Evolutionary conservation across 768 basidiomycete genomes (phyloP).

Genomic region (Scleroderma bovista): DNA sequence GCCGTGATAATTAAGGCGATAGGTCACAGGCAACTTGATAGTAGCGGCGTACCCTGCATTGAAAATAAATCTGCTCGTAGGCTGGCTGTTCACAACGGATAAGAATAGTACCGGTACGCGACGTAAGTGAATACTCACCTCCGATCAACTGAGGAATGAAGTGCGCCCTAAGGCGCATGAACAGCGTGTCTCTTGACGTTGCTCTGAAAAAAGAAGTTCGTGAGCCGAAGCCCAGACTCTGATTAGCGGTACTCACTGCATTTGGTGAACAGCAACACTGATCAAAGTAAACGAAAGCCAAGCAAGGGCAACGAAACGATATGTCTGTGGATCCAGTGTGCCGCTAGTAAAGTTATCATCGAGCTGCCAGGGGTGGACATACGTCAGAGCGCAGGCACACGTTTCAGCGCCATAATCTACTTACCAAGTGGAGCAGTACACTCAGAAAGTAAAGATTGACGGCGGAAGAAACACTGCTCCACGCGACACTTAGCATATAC

Average conservation of each 20-base stretch:
- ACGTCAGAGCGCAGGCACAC: neutral
- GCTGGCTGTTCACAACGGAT: slow-evolving; percentile 14
- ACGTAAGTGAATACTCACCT: slow-evolving; percentile 19
- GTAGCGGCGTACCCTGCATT: slow-evolving; percentile 11
- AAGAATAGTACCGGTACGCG: slow-evolving; percentile 1
- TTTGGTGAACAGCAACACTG: slow-evolving; percentile 16
- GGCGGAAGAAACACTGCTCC: slow-evolving; percentile 29
- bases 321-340: neutral
- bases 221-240: slow-evolving; percentile 2
- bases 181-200: slow-evolving; percentile 15
- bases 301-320: slow-evolving; percentile 17
- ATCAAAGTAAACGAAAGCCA: slow-evolving; percentile 26
- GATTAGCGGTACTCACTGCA: slow-evolving; percentile 12
- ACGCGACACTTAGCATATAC: slow-evolving; percentile 25
- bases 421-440: slow-evolving; percentile 24
- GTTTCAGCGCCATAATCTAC: neutral
- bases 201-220: slow-evolving; percentile 7
- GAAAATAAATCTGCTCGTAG: slow-evolving; percentile 18
- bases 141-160: slow-evolving; percentile 36
- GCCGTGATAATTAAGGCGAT: neutral
- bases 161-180: slow-evolving; percentile 30
- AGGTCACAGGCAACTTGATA: neutral
- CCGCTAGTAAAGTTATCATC: slow-evolving; percentile 1
- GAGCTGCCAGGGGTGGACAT: slow-evolving; percentile 11
- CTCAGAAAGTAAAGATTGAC: slow-evolving; percentile 32